phyloP scores from a whole-genome alignment of 495 filamentous ascomycete species.

The Lophium mytilinum region DNA sequence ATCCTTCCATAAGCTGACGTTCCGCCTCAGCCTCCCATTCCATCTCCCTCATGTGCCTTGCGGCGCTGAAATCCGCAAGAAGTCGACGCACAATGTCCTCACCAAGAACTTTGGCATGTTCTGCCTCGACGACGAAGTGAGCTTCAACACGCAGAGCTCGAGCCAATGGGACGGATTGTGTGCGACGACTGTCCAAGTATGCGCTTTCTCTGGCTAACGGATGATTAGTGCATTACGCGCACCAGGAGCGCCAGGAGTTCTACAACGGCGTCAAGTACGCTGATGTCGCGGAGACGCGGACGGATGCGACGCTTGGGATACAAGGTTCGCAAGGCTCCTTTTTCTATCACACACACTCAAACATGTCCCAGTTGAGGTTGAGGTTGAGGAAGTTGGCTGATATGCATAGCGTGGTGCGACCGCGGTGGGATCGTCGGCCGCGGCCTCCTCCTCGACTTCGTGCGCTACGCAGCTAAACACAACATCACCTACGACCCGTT shows the following conservation, averaged over 20 bases:
- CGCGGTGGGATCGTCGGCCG: constrained; percentile 43
- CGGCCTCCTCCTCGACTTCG: constrained; percentile 50
- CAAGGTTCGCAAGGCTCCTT: neutral
- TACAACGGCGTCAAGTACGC: neutral
- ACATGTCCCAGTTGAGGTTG: neutral
- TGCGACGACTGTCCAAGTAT: neutral
- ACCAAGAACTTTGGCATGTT: neutral
- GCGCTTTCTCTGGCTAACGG: too few species aligned
- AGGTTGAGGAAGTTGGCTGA: neutral
- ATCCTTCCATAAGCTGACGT: neutral
- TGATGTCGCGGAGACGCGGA: neutral
- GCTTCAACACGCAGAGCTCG: neutral
- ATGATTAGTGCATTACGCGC: neutral
- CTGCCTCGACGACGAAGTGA: neutral
- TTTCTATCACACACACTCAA: neutral
- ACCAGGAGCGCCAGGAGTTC: neutral
- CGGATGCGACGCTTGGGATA: neutral
- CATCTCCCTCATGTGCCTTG: neutral
- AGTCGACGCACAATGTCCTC: neutral
- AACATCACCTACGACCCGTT: constrained; percentile 36
- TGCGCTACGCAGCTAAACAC: constrained; percentile 34
- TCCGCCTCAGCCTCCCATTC: neutral
- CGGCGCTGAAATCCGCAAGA: neutral
- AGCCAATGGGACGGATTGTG: neutral
- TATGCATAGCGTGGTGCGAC: constrained; percentile 9